Base-by-base conservation (phyloP, 2,329 filamentous ascomycete genomes). In the Pyrenophora teres region DNA sequence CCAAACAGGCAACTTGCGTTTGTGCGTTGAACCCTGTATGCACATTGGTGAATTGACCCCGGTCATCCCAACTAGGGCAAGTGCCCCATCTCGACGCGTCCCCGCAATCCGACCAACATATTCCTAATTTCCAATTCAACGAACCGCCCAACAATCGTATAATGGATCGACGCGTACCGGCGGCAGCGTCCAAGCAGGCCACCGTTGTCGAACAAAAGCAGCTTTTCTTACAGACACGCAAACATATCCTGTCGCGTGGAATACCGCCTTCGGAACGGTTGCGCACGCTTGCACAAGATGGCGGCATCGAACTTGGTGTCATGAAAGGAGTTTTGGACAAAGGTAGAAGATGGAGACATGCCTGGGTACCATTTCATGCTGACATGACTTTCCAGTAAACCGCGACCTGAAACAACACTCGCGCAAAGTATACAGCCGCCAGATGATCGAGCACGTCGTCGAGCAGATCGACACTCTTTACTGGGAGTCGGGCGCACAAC, bases 381-480 rank as follows among this genome's bases (percentile, higher is more conserved):
- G 18, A 58, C n/a, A 36, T 5, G 15, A 3, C n/a, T 4, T 19
- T n/a, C 9, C 15, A 81, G 81, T 89, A 10, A 88, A 89, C 66
- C 81, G 85, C 53, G 74, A 79, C 13, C 74, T 90, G 12, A 81
- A 82, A 58, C 84, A 87, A 60, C 88, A 91, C 68, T 81, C 81
- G 25, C 83, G 82, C 31, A 81, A 85, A 48, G 84, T 85, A 4
- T 89, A 89, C 68, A 81, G 85, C 13, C 81, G 86, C 0, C 85
- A 88, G 61, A 86, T 87, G n/a, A 84, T 81, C 44, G 81, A 87
- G 31, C 86, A 89, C 63, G 81, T 90, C 15, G 87, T 87, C 2
- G 87, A 89, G 75, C 87, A 91, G 74, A 84, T 91, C 36, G 86
- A 89, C 71, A 73, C 74, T 40, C 74, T 88, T 38, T 90, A 90